Evolutionary conservation across 352 stramenopile genomes (phyloP), one percentile per base, ranked within the genome.

Genomic region (Achlya hypogyna): DNA sequence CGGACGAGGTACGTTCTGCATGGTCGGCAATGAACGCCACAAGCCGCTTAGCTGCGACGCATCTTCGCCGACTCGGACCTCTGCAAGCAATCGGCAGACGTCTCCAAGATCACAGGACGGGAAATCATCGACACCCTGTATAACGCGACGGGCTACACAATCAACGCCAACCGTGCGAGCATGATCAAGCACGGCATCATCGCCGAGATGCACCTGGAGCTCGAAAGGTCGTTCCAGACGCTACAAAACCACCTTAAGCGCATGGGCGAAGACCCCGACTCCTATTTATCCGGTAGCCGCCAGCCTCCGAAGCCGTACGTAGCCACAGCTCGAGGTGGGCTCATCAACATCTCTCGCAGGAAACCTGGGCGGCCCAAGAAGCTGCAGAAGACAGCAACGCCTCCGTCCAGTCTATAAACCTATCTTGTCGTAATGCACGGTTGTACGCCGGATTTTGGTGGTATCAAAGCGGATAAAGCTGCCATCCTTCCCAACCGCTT

Each of bases 131-230:
- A 67, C 14, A 58, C 38, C 5, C 27, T 67, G n/a, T 67, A 45
- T 43, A 38, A 42, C 31, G 27, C 25, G 28, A 67, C 60, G 25
- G 60, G 60, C 12, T 67, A 58, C 32, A 49, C 34, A 16, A 67
- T 67, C 60, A 67, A 67, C 32, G 38, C 51, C 40, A 67, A 58
- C 16, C 60, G 60, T 22, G 60, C 60, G 27, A 67, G 60, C 42
- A 49, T 49, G 38, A 67, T 67, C 42, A 67, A 67, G 47, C 60
- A 49, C 25, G 27, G 51, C 29, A 28, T 67, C 23, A 54, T 67
- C 18, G 42, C 56, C 14, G 60, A 67, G 10, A 56, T 56, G 49
- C 25, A 56, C 12, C 18, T 20, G 2, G 49, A 56, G 8, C 49
- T 56, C 49, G 49, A 56, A n/a, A 10, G 31, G 25, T 56, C 49